A percentile compares a stretch with the other conserved stretches of the same genome.
phyloP scores from a whole-genome alignment of 352 stramenopile species.

The Phytophthora crassamura region DNA sequence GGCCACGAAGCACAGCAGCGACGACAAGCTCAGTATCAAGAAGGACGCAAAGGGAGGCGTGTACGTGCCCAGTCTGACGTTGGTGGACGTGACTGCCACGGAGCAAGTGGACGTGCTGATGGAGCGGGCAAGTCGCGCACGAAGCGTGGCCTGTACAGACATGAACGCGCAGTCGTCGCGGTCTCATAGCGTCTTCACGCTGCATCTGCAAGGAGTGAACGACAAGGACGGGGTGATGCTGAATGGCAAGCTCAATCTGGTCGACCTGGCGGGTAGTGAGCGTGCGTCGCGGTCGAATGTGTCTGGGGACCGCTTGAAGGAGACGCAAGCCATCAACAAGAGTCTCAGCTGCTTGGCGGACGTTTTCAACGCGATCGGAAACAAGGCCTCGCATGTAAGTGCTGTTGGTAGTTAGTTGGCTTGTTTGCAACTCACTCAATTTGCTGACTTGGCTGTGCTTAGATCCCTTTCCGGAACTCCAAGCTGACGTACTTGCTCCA shows the following conservation, averaged over 20 bases:
- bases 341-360: slow-evolving; percentile 98
- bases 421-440: background rate
- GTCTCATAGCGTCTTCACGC: slow-evolving; percentile 83
- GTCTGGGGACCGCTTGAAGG: slow-evolving; percentile 93
- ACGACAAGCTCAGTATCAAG: slow-evolving; percentile 75
- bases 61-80: slow-evolving; percentile 66
- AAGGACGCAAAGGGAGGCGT: slow-evolving; percentile 74
- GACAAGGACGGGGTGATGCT: slow-evolving; percentile 68
- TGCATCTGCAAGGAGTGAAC: slow-evolving; percentile 87
- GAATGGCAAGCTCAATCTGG: slow-evolving; percentile 78
- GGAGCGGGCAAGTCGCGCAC: slow-evolving; percentile 68
- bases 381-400: slow-evolving; percentile 94
- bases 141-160: slow-evolving; percentile 91
- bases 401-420: background rate
- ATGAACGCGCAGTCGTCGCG: slow-evolving; percentile 92
- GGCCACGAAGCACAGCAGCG: slow-evolving; percentile 53
- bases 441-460: slow-evolving; percentile 2
- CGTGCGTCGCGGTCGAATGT: slow-evolving; percentile 86
- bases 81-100: slow-evolving; percentile 58
- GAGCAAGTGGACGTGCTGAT: slow-evolving; percentile 81
- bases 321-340: slow-evolving; percentile 99
- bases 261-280: slow-evolving; percentile 85
- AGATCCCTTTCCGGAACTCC: slow-evolving; percentile 98
- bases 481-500: slow-evolving; percentile 99
- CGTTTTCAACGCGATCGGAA: slow-evolving; percentile 97